phyloP scores from a whole-genome alignment of 2,329 filamentous ascomycete species.

The Pseudogymnoascus sp. region DNA sequence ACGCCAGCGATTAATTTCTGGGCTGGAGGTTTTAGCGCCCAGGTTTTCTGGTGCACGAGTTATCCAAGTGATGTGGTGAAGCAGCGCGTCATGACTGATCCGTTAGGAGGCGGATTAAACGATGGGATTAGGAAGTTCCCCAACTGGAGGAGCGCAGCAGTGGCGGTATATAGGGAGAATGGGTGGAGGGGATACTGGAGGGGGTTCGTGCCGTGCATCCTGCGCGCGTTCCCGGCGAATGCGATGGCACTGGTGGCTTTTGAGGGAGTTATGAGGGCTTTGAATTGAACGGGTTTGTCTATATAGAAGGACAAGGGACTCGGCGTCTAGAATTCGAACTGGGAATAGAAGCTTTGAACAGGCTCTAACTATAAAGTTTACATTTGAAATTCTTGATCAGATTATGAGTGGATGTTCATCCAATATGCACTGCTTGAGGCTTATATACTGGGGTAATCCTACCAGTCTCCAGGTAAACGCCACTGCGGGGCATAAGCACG shows the following conservation, averaged over 20 bases:
- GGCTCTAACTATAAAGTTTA: neutral
- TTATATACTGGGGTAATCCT: neutral
- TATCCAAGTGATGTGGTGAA: constrained; percentile 93
- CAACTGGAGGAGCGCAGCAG: constrained; percentile 73
- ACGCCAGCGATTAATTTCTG: constrained; percentile 88
- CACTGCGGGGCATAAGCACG: neutral
- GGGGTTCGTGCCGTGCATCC: constrained; percentile 87
- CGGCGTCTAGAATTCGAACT: neutral
- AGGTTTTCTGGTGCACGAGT: constrained; percentile 88
- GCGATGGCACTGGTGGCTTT: constrained; percentile 89
- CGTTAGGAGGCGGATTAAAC: constrained; percentile 61
- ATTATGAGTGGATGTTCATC: neutral
- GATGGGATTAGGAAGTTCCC: constrained; percentile 63
- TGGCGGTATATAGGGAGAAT: constrained; percentile 64
- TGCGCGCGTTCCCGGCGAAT: constrained; percentile 92
- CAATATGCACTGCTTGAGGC: neutral
- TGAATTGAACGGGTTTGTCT: constrained; percentile 36
- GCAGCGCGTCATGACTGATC: constrained; percentile 95
- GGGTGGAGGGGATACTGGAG: constrained; percentile 83
- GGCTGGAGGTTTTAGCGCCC: constrained; percentile 87
- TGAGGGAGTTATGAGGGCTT: constrained; percentile 75
- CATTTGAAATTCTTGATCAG: neutral
- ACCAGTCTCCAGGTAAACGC: neutral
- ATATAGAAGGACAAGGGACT: neutral
- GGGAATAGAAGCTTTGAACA: neutral